These are phyloP conservation scores for Tulasnella sp. DNA, from an alignment of 768 basidiomycete species.

Conservation along the genomic window DNA sequence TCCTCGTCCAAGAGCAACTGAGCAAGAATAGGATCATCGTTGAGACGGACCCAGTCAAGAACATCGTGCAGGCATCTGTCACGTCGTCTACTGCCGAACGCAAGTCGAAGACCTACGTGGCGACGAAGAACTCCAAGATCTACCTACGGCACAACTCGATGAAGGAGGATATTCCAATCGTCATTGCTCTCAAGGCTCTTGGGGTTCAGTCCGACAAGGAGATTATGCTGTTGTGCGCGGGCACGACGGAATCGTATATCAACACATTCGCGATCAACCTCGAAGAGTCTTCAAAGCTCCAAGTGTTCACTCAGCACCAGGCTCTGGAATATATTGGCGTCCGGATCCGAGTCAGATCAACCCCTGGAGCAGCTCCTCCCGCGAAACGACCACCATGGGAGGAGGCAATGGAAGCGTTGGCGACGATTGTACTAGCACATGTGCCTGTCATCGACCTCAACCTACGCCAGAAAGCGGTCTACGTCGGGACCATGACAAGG, in stretches of 20 bases:
- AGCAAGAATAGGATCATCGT: conserved; percentile 99
- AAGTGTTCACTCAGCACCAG: conserved; percentile 84
- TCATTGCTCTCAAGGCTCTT: conserved; percentile 90
- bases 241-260: conserved; percentile 81
- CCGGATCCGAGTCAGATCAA: conserved; percentile 84
- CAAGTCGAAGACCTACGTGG: conserved; percentile 97
- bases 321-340: conserved; percentile 90
- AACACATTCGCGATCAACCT: conserved; percentile 79
- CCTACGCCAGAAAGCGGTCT: conserved; percentile 88
- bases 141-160: conserved; percentile 97
- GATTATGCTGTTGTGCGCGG: conserved; percentile 87
- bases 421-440: conserved; percentile 93
- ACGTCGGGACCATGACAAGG: conserved; percentile 94
- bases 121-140: conserved; percentile 88
- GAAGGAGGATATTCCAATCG: conserved; percentile 94
- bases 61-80: conserved; percentile 86
- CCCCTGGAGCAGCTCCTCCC: conserved; percentile 37
- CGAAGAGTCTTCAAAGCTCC: conserved; percentile 88
- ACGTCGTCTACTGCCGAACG: conserved; percentile 60
- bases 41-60: conserved; percentile 84
- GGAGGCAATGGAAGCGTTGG: conserved; percentile 92
- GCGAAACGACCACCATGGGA: conserved; percentile 73
- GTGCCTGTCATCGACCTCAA: conserved; percentile 85
- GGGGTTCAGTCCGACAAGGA: conserved; percentile 97
- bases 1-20: conserved; percentile 95